Evolutionary conservation across 106 monocot genomes (phyloP).

Genomic region (Chionographis japonica): DNA sequence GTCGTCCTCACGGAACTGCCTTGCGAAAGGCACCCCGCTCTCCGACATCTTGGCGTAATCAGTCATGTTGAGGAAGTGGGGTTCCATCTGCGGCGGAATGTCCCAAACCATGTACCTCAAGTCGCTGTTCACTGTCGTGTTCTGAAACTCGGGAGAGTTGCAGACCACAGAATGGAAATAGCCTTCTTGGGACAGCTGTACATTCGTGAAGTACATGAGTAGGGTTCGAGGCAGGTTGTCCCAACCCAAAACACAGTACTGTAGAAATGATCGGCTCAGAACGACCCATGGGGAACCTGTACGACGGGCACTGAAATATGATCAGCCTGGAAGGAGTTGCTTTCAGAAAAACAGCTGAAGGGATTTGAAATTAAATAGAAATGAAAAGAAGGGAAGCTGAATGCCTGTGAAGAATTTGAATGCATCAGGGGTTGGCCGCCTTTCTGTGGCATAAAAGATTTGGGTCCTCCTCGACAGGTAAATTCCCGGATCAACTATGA

Average conservation of each 20-base stretch:
- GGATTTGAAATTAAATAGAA: neutral
- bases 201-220: conserved; percentile 53
- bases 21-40: conserved; percentile 39
- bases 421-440: conserved; percentile 20
- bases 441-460: conserved; percentile 29
- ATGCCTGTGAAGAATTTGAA: conserved; percentile 42
- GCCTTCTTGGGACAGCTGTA: conserved; percentile 36
- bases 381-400: neutral
- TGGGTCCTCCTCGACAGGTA: conserved; percentile 27
- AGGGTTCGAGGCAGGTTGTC: conserved; percentile 52
- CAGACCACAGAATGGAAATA: conserved; percentile 57
- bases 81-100: conserved; percentile 28
- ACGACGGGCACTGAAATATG: neutral
- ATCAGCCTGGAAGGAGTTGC: too few species aligned
- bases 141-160: conserved; percentile 42
- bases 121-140: conserved; percentile 50
- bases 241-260: conserved; percentile 58
- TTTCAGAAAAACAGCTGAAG: neutral
- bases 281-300: conserved; percentile 60
- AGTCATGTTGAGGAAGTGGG: too few species aligned
- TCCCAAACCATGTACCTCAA: conserved; percentile 51
- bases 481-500: conserved; percentile 32
- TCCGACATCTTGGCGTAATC: conserved; percentile 15
- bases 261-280: conserved; percentile 36
- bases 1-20: conserved; percentile 35